Base-by-base conservation (phyloP, 164 flowering plant genomes). In the Warburgia ugandensis region DNA sequence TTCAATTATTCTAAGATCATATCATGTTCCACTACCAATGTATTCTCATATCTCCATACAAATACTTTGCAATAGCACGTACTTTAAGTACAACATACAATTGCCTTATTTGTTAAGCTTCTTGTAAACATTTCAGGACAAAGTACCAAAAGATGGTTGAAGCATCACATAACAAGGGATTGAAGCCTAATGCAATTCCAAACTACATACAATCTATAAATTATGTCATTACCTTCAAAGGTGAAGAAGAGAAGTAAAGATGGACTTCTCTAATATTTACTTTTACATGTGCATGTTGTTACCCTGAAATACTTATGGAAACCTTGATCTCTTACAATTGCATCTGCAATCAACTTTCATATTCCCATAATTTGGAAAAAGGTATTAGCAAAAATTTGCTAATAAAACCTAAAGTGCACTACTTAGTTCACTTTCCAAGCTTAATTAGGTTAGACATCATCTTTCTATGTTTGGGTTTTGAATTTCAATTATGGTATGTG, bases 91-190 rank as follows among this genome's bases (percentile, higher is more conserved):
- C n/a, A n/a, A n/a, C n/a, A n/a, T n/a, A n/a, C n/a, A n/a, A n/a
- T n/a, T n/a, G n/a, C n/a, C n/a, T n/a, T n/a, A n/a, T n/a, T n/a
- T 16, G 11, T 26, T 17, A 26, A 11, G 29, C 16, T 2, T 26
- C 29, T 45, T 50, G 37, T 28, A 29, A 57, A 47, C 10, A 22
- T 31, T 45, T 1, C 64, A 91, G 97, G 97, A 86, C 96, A 46
- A 91, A 91, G 69, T 91, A 91, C 69, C 97, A 91, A 69, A 91
- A 91, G 76, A 87, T 83, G 72, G 89, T 91, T 50, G 97, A 91
- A 76, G 97, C 92, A 55, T 84, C 77, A 56, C 97, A 91, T 64
- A 87, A 79, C 60, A 84, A 60, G 62, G 69, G 79, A 42, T 72
- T 83, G 87, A 91, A 84, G 79, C 79, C 81, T 3, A 83, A 74